phyloP scores from a whole-genome alignment of 225 moss, liverwort and hornwort genomes.

The Polytrichum formosum region DNA sequence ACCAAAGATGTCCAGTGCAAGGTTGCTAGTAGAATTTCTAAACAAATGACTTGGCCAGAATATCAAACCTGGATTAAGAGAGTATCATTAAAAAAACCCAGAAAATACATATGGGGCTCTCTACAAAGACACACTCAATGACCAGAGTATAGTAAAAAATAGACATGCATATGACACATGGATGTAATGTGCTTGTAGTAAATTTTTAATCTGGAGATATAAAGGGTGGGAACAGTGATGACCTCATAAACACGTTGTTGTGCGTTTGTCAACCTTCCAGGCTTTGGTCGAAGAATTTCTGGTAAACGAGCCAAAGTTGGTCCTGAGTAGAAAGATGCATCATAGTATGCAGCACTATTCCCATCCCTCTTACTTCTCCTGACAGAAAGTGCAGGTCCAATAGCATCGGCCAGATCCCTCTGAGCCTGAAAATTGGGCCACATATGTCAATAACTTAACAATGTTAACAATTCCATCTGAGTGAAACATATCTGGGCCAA shows the following conservation, averaged over 20 bases:
- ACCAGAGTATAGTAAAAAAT: too few species aligned
- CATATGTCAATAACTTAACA: constrained; percentile 18
- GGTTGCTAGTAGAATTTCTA: too few species aligned
- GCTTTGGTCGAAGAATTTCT: constrained; percentile 80
- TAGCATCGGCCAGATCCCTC: constrained; percentile 80
- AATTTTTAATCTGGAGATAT: too few species aligned
- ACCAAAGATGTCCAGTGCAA: too few species aligned
- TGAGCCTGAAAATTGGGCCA: constrained; percentile 55
- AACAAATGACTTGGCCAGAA: too few species aligned
- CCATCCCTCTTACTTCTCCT: constrained; percentile 76
- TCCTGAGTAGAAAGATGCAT: constrained; percentile 73
- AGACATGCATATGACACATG: too few species aligned
- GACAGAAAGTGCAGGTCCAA: constrained; percentile 69
- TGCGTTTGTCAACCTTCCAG: constrained; percentile 65
- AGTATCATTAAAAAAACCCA: too few species aligned
- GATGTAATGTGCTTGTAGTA: too few species aligned
- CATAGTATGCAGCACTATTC: constrained; percentile 58
- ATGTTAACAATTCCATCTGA: background rate
- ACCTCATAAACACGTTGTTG: constrained; percentile 97
- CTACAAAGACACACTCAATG: too few species aligned
- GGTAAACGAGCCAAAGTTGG: constrained; percentile 80
- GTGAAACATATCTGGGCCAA: too few species aligned
- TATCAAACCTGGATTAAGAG: too few species aligned
- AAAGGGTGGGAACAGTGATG: background rate
- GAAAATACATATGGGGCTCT: too few species aligned